Evolutionary conservation across 768 basidiomycete species (phyloP).

Genomic region (Plicaturopsis crispa): DNA sequence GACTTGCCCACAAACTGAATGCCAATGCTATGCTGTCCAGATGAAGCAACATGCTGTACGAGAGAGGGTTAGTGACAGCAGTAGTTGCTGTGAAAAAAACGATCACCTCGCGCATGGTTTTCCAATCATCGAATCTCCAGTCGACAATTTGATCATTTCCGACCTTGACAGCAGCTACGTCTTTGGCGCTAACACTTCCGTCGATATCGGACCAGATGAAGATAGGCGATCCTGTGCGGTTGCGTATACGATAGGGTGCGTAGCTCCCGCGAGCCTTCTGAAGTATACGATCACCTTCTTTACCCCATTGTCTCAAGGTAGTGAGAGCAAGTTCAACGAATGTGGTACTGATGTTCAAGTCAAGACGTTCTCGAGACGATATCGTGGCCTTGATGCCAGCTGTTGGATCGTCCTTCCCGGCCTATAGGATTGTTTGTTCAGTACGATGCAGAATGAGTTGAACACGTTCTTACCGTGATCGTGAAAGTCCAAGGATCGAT

Average conservation of each 20-base stretch:
- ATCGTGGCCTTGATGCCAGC: constrained; percentile 53
- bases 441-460: too few species aligned
- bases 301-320: constrained; percentile 63
- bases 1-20: constrained; percentile 77
- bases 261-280: constrained; percentile 79
- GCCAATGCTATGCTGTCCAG: constrained; percentile 79
- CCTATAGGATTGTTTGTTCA: constrained; percentile 36
- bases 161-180: constrained; percentile 50
- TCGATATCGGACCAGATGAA: constrained; percentile 82
- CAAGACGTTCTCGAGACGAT: constrained; percentile 74
- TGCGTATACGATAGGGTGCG: constrained; percentile 89
- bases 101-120: constrained; percentile 80
- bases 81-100: constrained; percentile 26
- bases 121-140: constrained; percentile 98
- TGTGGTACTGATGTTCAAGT: constrained; percentile 85
- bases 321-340: constrained; percentile 83
- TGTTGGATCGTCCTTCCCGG: constrained; percentile 40
- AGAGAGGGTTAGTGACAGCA: constrained; percentile 17
- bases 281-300: constrained; percentile 63
- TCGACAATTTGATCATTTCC: constrained; percentile 72
- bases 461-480: constrained; percentile 55
- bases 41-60: constrained; percentile 50
- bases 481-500: constrained; percentile 96
- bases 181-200: constrained; percentile 36
- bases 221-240: constrained; percentile 83